Conservation (phyloP, 805 yeast species). For the Metschnikowia picachoensis region DNA sequence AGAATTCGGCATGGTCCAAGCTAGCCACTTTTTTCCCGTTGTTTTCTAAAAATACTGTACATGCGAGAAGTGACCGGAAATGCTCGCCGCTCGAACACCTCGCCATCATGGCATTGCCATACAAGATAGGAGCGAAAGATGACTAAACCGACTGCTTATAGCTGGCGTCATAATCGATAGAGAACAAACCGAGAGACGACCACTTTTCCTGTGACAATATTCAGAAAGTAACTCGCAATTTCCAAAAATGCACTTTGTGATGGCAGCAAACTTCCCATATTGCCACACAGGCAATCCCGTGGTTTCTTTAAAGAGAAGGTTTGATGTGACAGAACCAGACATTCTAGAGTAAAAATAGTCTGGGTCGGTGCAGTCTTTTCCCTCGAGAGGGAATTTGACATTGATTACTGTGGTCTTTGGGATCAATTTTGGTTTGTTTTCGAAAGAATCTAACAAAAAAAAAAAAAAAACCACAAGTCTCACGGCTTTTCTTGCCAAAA, state of each 20-base stretch:
- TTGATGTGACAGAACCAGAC: constrained; percentile 37
- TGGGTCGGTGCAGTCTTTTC: constrained; percentile 37
- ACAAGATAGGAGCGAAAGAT: constrained; percentile 15
- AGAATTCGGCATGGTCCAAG: too few species aligned
- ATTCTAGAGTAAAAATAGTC: constrained; percentile 43
- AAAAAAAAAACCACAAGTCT: constrained; percentile 21
- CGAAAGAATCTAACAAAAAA: constrained; percentile 16
- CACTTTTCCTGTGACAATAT: constrained; percentile 30
- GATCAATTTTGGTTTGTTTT: constrained; percentile 15
- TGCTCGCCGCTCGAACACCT: too few species aligned
- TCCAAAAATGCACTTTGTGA: constrained; percentile 33
- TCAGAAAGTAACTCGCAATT: constrained; percentile 24
- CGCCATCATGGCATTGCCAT: background rate
- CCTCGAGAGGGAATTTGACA: constrained; percentile 25
- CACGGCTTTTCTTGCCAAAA: constrained; percentile 24
- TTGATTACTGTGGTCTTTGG: constrained; percentile 24
- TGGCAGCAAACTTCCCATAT: constrained; percentile 24
- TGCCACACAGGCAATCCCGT: constrained; percentile 24
- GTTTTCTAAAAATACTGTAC: too few species aligned
- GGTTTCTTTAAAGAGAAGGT: constrained; percentile 38
- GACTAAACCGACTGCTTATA: constrained; percentile 15
- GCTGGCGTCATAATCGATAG: constrained; percentile 45
- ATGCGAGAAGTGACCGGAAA: too few species aligned
- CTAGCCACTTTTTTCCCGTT: too few species aligned
- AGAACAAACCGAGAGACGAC: constrained; percentile 44